A percentile compares a stretch with the other conserved stretches of the same genome.
These are phyloP conservation scores for Glebionis coronaria DNA, from an alignment of 129 eudicot species.

Conservation along the genomic window DNA sequence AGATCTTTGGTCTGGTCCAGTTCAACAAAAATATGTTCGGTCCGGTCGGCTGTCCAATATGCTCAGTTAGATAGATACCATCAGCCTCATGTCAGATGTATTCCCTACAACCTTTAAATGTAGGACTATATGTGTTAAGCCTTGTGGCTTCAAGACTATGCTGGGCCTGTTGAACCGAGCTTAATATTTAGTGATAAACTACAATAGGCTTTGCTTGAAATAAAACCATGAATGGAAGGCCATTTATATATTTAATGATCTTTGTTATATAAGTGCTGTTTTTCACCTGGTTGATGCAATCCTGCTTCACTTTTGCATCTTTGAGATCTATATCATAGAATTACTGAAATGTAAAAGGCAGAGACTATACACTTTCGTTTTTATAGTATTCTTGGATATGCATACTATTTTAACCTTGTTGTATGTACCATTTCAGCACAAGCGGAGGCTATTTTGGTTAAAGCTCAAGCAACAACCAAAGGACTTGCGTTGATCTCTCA, in stretches of 20 bases:
- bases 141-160: background rate
- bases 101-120: background rate
- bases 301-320: slow-evolving; percentile 3
- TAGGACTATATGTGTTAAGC: background rate
- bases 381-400: slow-evolving; percentile 1
- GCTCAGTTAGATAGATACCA: slow-evolving; percentile 2
- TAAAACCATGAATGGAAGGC: too few species aligned
- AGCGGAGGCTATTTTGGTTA: slow-evolving; percentile 88
- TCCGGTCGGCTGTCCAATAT: too few species aligned
- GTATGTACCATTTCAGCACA: slow-evolving; percentile 52
- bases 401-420: background rate
- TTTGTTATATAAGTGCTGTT: too few species aligned
- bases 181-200: background rate
- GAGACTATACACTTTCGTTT: background rate
- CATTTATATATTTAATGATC: too few species aligned
- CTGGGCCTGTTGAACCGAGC: slow-evolving; percentile 3
- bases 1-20: too few species aligned
- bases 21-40: too few species aligned
- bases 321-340: background rate
- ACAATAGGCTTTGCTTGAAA: too few species aligned
- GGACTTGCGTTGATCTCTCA: slow-evolving; percentile 70
- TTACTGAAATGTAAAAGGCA: too few species aligned
- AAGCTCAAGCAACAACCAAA: slow-evolving; percentile 75
- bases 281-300: background rate
- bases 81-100: slow-evolving; percentile 6